Conservation (phyloP, 164 flowering plant species). For the Litsea cubeba region DNA sequence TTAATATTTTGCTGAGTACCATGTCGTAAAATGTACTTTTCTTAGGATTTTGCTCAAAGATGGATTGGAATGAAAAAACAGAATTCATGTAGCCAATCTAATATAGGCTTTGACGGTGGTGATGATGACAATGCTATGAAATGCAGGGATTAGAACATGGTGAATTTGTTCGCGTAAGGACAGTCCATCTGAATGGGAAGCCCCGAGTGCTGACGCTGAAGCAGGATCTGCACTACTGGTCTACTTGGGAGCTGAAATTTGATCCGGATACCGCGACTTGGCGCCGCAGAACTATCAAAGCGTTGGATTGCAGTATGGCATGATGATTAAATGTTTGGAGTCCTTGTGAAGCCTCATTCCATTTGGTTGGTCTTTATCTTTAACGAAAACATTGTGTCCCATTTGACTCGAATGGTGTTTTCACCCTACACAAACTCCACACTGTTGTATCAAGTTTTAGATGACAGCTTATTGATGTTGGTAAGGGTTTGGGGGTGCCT, state of each 20-base stretch:
- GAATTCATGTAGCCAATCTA: too few relatives aligned
- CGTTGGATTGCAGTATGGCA: slow-evolving; percentile 26
- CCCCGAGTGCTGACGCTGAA: slow-evolving; percentile 80
- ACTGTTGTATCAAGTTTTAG: too few relatives aligned
- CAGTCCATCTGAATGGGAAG: slow-evolving; percentile 85
- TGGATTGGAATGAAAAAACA: too few relatives aligned
- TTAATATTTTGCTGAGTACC: too few relatives aligned
- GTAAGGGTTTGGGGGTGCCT: too few relatives aligned
- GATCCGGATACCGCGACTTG: slow-evolving; percentile 68
- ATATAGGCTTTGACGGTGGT: too few relatives aligned
- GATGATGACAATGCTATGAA: neutral
- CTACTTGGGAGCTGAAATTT: slow-evolving; percentile 86
- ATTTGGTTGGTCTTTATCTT: too few relatives aligned
- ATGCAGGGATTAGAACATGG: slow-evolving; percentile 71
- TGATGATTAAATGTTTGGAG: slow-evolving; percentile 8
- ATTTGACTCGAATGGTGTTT: neutral
- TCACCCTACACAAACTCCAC: neutral
- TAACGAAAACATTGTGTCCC: neutral
- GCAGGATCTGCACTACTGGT: slow-evolving; percentile 97
- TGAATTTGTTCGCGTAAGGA: slow-evolving; percentile 75
- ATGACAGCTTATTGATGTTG: too few relatives aligned
- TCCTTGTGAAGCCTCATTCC: neutral
- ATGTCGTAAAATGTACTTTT: too few relatives aligned
- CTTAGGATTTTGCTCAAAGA: too few relatives aligned
- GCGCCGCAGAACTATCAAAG: slow-evolving; percentile 62